phyloP scores from a whole-genome alignment of 768 basidiomycete species.

The Daedaleopsis nitida region DNA sequence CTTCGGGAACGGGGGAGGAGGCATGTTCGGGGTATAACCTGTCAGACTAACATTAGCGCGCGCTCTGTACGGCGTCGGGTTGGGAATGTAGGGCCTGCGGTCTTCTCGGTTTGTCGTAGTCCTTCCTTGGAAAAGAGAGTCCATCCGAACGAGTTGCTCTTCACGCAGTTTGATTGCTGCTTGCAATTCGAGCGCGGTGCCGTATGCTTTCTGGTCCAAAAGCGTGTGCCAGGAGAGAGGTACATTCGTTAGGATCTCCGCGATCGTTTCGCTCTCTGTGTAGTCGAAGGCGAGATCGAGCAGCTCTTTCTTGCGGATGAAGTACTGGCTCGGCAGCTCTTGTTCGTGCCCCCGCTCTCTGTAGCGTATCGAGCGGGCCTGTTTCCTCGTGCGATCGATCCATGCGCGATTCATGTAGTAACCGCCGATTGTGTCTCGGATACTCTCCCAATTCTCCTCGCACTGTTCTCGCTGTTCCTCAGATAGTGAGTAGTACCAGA shows the following conservation, averaged over 20 bases:
- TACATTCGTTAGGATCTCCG: conserved; percentile 38
- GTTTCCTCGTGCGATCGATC: conserved; percentile 31
- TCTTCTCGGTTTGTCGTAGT: too few species aligned
- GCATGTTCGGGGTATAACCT: too few species aligned
- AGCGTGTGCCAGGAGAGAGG: conserved; percentile 33
- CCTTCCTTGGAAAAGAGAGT: too few species aligned
- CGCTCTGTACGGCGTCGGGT: too few species aligned
- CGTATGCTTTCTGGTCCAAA: conserved; percentile 9
- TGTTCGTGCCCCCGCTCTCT: conserved; percentile 26
- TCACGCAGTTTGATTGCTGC: conserved; percentile 25
- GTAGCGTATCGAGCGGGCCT: conserved; percentile 32
- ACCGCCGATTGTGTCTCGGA: conserved; percentile 27
- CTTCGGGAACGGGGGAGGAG: conserved; percentile 18
- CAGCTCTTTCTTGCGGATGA: conserved; percentile 35
- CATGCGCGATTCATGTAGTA: conserved; percentile 39
- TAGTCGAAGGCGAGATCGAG: conserved; percentile 16
- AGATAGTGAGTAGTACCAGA: conserved; percentile 35
- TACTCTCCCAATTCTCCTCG: conserved; percentile 33
- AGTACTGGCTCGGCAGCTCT: conserved; percentile 39
- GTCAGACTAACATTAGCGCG: too few species aligned
- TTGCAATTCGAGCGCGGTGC: conserved; percentile 17
- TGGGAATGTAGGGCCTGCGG: too few species aligned
- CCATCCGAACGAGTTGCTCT: conserved; percentile 11
- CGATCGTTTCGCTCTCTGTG: conserved; percentile 35
- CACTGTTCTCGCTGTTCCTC: conserved; percentile 6